A percentile compares a stretch with the other conserved stretches of the same genome.
Evolutionary conservation across 2,329 filamentous ascomycete species (phyloP).

Genomic region (Aureobasidium leucospermi): DNA sequence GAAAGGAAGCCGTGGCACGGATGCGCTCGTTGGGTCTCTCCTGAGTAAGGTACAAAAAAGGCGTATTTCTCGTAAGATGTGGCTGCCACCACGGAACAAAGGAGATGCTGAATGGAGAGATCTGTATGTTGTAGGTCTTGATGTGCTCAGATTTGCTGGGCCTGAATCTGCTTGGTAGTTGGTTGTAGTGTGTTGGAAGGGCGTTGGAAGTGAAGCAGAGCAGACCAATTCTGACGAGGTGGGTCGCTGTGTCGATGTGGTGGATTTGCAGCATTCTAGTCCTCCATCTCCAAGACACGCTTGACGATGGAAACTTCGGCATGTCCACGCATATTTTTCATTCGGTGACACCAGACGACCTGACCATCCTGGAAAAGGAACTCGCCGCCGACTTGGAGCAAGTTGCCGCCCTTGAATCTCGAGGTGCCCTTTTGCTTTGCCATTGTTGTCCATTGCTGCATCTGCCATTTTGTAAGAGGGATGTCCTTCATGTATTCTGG

Average conservation of each 20-base stretch:
- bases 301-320: conserved; percentile 29
- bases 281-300: conserved; percentile 31
- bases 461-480: conserved; percentile 23
- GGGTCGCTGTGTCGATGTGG: not conserved
- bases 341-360: conserved; percentile 36
- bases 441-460: conserved; percentile 24
- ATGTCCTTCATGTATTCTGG: conserved; percentile 34
- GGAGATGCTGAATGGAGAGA: not conserved
- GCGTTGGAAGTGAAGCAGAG: not conserved
- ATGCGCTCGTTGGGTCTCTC: not conserved
- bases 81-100: not conserved
- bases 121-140: not conserved
- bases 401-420: conserved; percentile 28
- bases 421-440: conserved; percentile 14
- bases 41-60: not conserved
- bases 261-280: not conserved
- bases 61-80: conserved; percentile 7
- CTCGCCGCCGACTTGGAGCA: conserved; percentile 34
- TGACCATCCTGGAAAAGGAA: conserved; percentile 35
- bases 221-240: no score
- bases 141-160: not conserved
- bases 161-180: not conserved
- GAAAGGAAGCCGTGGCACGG: not conserved
- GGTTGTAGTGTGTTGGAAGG: not conserved
- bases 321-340: conserved; percentile 32